Base-by-base conservation (phyloP, 495 filamentous ascomycete species). In the Aspergillus coremiiformis region DNA sequence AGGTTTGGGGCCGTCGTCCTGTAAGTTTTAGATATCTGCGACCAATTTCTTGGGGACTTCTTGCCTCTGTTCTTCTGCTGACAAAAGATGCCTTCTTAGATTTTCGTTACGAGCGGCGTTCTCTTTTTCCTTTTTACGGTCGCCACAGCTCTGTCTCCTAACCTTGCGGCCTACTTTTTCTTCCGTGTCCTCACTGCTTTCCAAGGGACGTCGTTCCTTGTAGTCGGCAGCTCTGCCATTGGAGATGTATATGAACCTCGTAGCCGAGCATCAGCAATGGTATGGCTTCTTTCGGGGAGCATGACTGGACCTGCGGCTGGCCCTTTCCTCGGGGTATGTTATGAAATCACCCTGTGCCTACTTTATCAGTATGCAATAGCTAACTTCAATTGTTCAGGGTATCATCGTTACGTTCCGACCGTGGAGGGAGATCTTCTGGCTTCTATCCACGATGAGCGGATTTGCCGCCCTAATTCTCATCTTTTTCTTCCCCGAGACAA, bases 381-480 rank as follows among this genome's bases (percentile, higher is more conserved):
- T 14, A 15, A 35, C 32, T 5, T 41, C 14, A 12, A 45, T 39
- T 9, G 14, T 12, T 14, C 39, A 73, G 70, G 82, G 81, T 24
- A 79, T 87, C 35, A 85, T 89, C 41, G 83, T 87, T 14, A 88
- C 82, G 0, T 88, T 79, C 65, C 68, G 73, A 14, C 77, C 78
- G 6, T 89, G 85, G 85, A 66, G 84, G 24, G 77, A 76, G 30
- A 83, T 88, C 26, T 87, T 88, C 70, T 88, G 84, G 80, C 75
- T 88, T 12, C 84, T 88, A 59, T 77, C 82, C 9, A 84, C 76
- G 0, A 69, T 89, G 0, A 79, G 77, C 3, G 83, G 78, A 5
- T 51, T 74, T 10, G 81, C 77, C 10, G 68, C 74, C 4, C n/a
- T 84, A 4, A 74, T 81, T 0, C 76, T 84, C n/a, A 76, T 78